Conservation (phyloP, 2,329 filamentous ascomycete species). For the Epichloe baconii region DNA sequence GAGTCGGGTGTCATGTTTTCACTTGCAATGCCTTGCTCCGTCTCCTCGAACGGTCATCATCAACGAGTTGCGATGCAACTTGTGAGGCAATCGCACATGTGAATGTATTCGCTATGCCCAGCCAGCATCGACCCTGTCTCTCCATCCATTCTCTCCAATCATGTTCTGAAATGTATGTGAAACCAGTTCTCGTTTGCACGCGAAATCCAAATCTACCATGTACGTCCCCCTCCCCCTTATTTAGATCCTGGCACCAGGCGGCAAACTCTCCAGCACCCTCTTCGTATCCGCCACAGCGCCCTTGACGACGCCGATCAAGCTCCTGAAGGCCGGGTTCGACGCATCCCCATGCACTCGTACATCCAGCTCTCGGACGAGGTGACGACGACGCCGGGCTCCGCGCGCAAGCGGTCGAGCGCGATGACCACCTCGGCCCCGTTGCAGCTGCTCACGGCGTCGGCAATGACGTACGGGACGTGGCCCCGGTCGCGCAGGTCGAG, state of each 20-base stretch:
- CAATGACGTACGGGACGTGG: slow-evolving; percentile 73
- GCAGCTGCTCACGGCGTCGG: slow-evolving; percentile 80
- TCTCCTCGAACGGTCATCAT: no score
- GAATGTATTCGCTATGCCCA: no score
- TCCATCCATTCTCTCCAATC: no score
- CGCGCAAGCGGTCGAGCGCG: slow-evolving; percentile 62
- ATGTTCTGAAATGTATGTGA: no score
- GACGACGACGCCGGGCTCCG: slow-evolving; percentile 57
- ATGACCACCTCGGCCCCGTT: slow-evolving; percentile 71
- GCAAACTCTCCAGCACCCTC: slow-evolving; percentile 50
- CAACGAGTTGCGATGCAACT: no score
- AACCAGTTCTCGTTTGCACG: no score
- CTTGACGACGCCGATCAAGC: slow-evolving; percentile 65
- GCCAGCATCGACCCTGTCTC: no score
- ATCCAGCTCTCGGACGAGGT: slow-evolving; percentile 83
- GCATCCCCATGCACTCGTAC: slow-evolving; percentile 84
- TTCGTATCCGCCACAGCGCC: slow-evolving; percentile 60
- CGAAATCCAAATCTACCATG: neutral
- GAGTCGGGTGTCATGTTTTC: no score
- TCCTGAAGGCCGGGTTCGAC: slow-evolving; percentile 55
- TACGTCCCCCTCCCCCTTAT: no score
- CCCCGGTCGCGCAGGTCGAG: slow-evolving; percentile 65
- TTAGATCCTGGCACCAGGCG: slow-evolving; percentile 41
- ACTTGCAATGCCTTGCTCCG: no score
- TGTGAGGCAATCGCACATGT: no score